A percentile compares a stretch with the other conserved stretches of the same genome.
Conservation (phyloP, 2,329 filamentous ascomycete species). For the Trichoderma hamatum region DNA sequence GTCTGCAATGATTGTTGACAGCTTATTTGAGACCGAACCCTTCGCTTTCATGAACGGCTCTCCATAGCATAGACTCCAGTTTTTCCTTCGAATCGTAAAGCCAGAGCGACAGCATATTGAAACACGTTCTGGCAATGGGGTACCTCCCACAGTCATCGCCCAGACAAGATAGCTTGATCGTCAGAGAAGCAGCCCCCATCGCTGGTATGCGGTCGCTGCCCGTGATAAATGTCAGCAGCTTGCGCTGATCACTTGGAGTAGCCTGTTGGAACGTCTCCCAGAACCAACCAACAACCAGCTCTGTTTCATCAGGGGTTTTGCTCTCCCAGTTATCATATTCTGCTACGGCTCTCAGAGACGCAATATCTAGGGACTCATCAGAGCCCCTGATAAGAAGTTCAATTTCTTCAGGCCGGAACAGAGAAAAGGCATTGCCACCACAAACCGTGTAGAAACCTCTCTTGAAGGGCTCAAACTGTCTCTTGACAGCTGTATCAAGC, state of each 20-base stretch:
- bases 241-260: conserved; percentile 69
- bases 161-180: conserved; percentile 74
- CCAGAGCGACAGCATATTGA: conserved; percentile 81
- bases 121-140: conserved; percentile 87
- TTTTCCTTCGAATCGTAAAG: conserved; percentile 68
- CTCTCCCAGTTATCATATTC: conserved; percentile 79
- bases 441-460: conserved; percentile 92
- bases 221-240: conserved; percentile 83
- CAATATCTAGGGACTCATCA: conserved; percentile 79
- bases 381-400: conserved; percentile 84
- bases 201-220: conserved; percentile 89
- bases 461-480: conserved; percentile 93
- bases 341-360: conserved; percentile 73
- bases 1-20: background rate
- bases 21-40: conserved; percentile 85
- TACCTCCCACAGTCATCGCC: conserved; percentile 75
- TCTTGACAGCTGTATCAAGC: conserved; percentile 74
- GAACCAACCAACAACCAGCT: conserved; percentile 80
- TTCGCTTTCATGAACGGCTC: conserved; percentile 85
- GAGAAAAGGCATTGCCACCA: conserved; percentile 80
- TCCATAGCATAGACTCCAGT: conserved; percentile 75
- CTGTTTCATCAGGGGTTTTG: conserved; percentile 57
- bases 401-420: conserved; percentile 90
- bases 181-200: conserved; percentile 78
- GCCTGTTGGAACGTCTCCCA: conserved; percentile 79